A percentile compares a stretch with the other conserved stretches of the same genome.
These are phyloP conservation scores for Hibiscus syriacus DNA, from an alignment of 345 rosid species.

Conservation along the genomic window DNA sequence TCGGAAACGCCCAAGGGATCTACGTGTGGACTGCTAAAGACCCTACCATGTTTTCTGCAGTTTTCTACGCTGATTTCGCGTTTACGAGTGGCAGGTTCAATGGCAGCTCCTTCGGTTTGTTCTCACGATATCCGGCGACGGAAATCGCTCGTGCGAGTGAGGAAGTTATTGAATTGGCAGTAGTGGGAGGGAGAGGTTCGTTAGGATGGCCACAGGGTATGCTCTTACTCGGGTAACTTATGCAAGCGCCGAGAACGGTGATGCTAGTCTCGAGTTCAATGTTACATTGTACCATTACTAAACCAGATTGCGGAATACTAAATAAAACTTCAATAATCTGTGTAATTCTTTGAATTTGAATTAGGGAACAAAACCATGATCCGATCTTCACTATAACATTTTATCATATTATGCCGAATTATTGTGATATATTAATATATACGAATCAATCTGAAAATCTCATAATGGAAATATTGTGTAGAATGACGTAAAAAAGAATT, in stretches of 20 bases:
- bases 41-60: constrained; percentile 10
- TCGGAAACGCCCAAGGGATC: constrained; percentile 42
- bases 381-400: too few species aligned
- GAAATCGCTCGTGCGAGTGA: background rate
- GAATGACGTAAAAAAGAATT: too few species aligned
- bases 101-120: constrained; percentile 39
- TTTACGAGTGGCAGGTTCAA: constrained; percentile 31
- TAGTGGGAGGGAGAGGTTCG: constrained; percentile 25
- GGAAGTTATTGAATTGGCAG: background rate
- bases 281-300: constrained; percentile 27
- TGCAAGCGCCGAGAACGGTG: constrained; percentile 22
- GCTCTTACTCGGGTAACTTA: constrained; percentile 14
- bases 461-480: too few species aligned
- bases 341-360: too few species aligned
- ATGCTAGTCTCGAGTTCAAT: constrained; percentile 31
- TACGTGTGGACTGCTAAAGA: constrained; percentile 28
- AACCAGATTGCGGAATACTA: background rate
- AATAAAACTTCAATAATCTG: too few species aligned
- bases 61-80: constrained; percentile 32
- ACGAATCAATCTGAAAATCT: too few species aligned
- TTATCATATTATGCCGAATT: too few species aligned
- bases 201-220: constrained; percentile 41
- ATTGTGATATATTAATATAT: too few species aligned
- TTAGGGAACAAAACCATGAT: too few species aligned
- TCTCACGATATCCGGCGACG: constrained; percentile 35